These are phyloP conservation scores for Rhizopogon sp. DNA, from an alignment of 768 basidiomycete genomes.

Conservation along the genomic window DNA sequence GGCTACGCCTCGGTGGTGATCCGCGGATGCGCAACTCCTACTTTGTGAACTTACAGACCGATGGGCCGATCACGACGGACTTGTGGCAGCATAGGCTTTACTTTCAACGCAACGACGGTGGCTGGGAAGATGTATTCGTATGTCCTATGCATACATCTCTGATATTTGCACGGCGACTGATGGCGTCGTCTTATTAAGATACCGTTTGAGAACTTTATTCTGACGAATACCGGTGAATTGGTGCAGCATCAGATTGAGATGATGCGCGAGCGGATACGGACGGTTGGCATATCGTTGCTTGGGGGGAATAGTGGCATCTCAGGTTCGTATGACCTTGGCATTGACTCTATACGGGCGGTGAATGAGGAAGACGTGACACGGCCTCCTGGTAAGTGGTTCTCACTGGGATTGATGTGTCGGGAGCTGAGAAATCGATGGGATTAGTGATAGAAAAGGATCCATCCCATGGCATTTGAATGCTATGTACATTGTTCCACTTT, in stretches of 20 bases:
- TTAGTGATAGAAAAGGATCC: slow-evolving; percentile 24
- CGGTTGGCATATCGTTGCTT: slow-evolving; percentile 82
- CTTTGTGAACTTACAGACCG: slow-evolving; percentile 91
- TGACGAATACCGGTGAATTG: slow-evolving; percentile 70
- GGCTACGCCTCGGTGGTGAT: slow-evolving; percentile 74
- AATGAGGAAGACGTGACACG: slow-evolving; percentile 60
- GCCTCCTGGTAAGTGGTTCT: slow-evolving; percentile 22
- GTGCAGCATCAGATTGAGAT: slow-evolving; percentile 70
- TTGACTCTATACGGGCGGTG: slow-evolving; percentile 78
- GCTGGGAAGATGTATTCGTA: slow-evolving; percentile 83
- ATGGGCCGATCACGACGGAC: slow-evolving; percentile 73
- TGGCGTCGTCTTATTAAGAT: slow-evolving; percentile 43
- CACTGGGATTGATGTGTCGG: neutral
- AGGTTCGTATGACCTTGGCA: slow-evolving; percentile 77
- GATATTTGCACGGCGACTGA: slow-evolving; percentile 7
- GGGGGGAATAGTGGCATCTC: slow-evolving; percentile 75
- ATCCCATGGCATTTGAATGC: slow-evolving; percentile 16
- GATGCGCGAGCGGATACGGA: slow-evolving; percentile 68
- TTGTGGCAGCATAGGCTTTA: slow-evolving; percentile 95
- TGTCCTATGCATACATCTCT: slow-evolving; percentile 23
- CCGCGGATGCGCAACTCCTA: slow-evolving; percentile 77
- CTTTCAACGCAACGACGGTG: slow-evolving; percentile 57
- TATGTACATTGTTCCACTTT: neutral
- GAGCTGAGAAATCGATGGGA: neutral
- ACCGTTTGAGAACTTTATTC: slow-evolving; percentile 71